Evolutionary conservation across 148 eudicot species (phyloP).

Genomic region (Talinum fruticosum): DNA sequence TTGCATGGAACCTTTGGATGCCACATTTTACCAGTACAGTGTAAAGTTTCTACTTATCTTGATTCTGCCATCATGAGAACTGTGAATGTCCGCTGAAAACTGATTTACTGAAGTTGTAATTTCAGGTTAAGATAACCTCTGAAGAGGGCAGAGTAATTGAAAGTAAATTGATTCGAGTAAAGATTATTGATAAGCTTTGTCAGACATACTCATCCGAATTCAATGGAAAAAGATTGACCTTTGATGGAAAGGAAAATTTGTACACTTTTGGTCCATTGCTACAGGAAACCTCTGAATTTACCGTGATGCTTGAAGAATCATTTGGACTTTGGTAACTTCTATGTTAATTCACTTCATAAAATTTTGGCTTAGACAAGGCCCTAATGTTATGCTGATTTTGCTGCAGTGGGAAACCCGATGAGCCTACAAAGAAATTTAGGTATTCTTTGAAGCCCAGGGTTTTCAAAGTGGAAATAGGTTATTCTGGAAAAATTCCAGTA

Average conservation of each 20-base stretch:
- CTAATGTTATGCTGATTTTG: slow-evolving; percentile 17
- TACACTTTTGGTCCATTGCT: slow-evolving; percentile 72
- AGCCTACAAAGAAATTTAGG: slow-evolving; percentile 56
- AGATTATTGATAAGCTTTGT: slow-evolving; percentile 50
- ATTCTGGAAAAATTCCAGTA: slow-evolving; percentile 49
- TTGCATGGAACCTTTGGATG: slow-evolving; percentile 39
- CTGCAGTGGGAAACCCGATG: slow-evolving; percentile 38
- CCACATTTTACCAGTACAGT: slow-evolving; percentile 61
- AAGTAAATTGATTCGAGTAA: slow-evolving; percentile 50
- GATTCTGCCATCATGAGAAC: neutral
- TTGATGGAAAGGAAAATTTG: slow-evolving; percentile 72
- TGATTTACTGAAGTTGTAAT: slow-evolving; percentile 9
- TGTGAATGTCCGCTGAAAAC: neutral
- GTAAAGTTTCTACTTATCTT: slow-evolving; percentile 32
- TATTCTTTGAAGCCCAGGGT: slow-evolving; percentile 44
- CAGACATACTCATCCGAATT: slow-evolving; percentile 50
- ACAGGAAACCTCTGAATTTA: slow-evolving; percentile 43
- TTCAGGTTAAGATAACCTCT: slow-evolving; percentile 62
- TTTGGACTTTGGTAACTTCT: slow-evolving; percentile 49
- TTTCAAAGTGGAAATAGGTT: slow-evolving; percentile 59
- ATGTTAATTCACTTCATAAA: neutral
- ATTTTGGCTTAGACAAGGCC: neutral
- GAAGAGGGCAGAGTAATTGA: slow-evolving; percentile 52
- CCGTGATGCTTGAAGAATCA: slow-evolving; percentile 57
- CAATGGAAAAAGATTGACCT: slow-evolving; percentile 47